Evolutionary conservation across 306 rosid genomes (phyloP).

Genomic region (Cucumis hystrix): DNA sequence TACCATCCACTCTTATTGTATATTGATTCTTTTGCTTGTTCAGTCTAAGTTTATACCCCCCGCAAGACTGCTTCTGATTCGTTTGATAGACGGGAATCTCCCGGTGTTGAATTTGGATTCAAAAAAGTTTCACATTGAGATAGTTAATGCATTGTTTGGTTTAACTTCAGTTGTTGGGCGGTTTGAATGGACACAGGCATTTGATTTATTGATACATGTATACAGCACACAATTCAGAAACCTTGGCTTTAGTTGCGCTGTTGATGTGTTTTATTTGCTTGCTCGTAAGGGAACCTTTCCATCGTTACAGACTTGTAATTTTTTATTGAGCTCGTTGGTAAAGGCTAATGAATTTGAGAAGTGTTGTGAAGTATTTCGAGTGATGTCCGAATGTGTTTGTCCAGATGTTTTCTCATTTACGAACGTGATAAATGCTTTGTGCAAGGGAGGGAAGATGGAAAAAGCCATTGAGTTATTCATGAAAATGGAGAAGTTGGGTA

Average conservation of each 20-base stretch:
- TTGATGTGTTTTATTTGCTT: conserved; percentile 27
- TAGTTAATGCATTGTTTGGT: conserved; percentile 31
- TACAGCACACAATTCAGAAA: conserved; percentile 37
- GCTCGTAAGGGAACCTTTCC: conserved; percentile 30
- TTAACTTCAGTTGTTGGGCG: conserved; percentile 1
- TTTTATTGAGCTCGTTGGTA: conserved; percentile 44
- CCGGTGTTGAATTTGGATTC: conserved; percentile 14
- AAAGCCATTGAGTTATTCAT: conserved; percentile 36
- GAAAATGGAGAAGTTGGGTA: conserved; percentile 41
- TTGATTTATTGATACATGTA: conserved; percentile 50
- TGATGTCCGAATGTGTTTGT: conserved; percentile 18
- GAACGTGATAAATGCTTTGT: conserved; percentile 38
- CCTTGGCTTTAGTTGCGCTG: conserved; percentile 24
- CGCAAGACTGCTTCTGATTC: conserved; percentile 37
- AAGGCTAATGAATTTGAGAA: conserved; percentile 32
- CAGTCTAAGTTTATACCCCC: conserved; percentile 25
- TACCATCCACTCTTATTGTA: conserved; percentile 50
- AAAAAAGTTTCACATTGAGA: conserved; percentile 17
- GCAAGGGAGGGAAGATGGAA: conserved; percentile 46
- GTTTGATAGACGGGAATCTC: conserved; percentile 40
- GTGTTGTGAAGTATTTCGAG: conserved; percentile 35
- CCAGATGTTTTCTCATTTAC: conserved; percentile 48
- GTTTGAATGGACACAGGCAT: conserved; percentile 20
- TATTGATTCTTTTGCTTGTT: conserved; percentile 41
- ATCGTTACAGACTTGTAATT: conserved; percentile 36